phyloP scores from a whole-genome alignment of 2,329 filamentous ascomycete species.

The Ceratocystis cubensis region DNA sequence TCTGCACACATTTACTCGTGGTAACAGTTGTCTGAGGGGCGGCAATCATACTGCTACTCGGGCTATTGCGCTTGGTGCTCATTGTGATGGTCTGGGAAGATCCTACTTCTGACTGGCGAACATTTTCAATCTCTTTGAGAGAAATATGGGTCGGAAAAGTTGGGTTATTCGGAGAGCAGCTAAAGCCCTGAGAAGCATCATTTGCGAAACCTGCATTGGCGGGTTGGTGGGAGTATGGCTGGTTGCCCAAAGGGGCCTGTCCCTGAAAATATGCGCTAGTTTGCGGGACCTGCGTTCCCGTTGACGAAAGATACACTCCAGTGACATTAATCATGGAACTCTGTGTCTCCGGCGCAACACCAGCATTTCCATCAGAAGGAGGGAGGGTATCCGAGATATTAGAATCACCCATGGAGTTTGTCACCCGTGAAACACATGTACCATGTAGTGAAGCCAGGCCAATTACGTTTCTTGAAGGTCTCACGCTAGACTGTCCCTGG shows the following conservation, averaged over 20 bases:
- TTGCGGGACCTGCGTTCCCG: neutral
- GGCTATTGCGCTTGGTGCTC: neutral
- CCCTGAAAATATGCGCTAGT: neutral
- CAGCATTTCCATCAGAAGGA: neutral
- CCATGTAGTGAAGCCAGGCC: neutral
- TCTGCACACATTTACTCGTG: neutral
- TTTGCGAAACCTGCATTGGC: neutral
- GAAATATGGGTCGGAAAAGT: neutral
- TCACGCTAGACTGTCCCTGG: neutral
- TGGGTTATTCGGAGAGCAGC: neutral
- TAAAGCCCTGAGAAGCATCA: neutral
- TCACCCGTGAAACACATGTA: neutral
- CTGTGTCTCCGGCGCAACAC: neutral
- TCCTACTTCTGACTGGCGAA: neutral
- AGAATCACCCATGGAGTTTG: neutral
- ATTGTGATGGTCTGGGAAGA: neutral
- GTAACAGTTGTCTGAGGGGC: neutral
- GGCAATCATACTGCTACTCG: neutral
- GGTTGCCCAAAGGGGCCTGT: neutral
- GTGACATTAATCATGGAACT: neutral
- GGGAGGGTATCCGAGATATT: neutral
- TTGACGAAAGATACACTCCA: neutral
- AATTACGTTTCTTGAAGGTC: neutral
- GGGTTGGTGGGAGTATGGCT: neutral
- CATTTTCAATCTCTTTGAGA: neutral